These are phyloP conservation scores for Paramecium pentaurelia DNA, from an alignment of 73 alveolate species.

Conservation along the genomic window DNA sequence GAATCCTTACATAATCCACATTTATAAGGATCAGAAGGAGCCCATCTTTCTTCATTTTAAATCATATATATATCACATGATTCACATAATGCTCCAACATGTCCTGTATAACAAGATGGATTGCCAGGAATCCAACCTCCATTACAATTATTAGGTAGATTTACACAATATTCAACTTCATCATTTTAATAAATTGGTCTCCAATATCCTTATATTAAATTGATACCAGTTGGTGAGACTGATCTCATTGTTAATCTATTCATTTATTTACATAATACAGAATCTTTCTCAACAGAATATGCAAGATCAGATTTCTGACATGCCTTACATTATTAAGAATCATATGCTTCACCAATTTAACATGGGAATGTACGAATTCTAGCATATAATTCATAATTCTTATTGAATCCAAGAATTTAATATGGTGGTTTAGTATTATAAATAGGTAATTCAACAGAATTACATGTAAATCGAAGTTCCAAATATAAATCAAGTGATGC, in stretches of 20 bases:
- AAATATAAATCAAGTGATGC: background rate
- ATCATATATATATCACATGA: slow-evolving; percentile 17
- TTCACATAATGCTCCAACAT: slow-evolving; percentile 39
- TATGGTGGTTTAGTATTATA: slow-evolving; percentile 19
- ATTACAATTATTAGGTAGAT: background rate
- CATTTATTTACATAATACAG: background rate
- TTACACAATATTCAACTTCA: background rate
- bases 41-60: background rate
- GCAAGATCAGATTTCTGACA: background rate
- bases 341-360: slow-evolving; percentile 27
- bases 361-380: slow-evolving; percentile 43
- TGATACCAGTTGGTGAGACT: background rate
- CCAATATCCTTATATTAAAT: background rate
- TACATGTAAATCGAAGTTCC: slow-evolving; percentile 3
- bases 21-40: background rate
- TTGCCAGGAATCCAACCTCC: slow-evolving; percentile 47
- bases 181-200: background rate
- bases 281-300: background rate
- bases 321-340: slow-evolving; percentile 4
- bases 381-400: slow-evolving; percentile 5
- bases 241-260: background rate
- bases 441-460: slow-evolving; percentile 1
- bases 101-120: slow-evolving; percentile 45
- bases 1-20: slow-evolving; percentile 17
- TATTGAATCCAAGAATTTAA: background rate